Base-by-base conservation (phyloP, 208 protist genomes). In the Leishmania mexicana region DNA sequence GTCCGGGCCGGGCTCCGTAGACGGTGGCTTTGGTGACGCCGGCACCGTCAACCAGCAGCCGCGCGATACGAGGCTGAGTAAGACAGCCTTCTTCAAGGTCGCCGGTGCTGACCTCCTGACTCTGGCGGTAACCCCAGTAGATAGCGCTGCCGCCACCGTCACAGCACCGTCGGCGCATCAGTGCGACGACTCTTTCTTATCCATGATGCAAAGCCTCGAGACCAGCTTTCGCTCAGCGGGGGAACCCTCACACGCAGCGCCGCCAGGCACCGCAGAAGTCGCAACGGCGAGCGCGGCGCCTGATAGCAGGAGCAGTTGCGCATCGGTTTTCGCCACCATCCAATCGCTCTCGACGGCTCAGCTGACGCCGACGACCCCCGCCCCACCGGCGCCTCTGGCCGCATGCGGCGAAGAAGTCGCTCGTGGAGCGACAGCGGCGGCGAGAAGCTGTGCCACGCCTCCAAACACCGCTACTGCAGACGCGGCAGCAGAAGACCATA, bases 181-280 rank as follows among this genome's bases (percentile, higher is more conserved):
- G 49, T 31, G 35, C 49, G 35, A 64, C 35, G 19, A 13, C n/a
- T 11, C 73, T 62, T 40, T n/a, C 21, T 62, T 76, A 17, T 76
- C 73, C 31, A 62, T 24, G 31, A 38, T 68, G 17, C 80, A 78
- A 42, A 79, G 80, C n/a, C 53, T 84, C 24, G 75, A 84, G 54
- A 42, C 24, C 17, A 80, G 67, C 76, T 19, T 84, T 62, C 42
- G 35, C 76, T 54, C 68, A 2, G 15, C 31, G n/a, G 54, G 24
- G 10, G 68, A 80, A 2, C 31, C 0, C 8, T 8, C 35, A 3
- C 64, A 74, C 42, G n/a, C 68, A 53, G 13, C 5, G 35, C 38
- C 35, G 7, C 21, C 21, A 28, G 42, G 24, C 19, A 74, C 68
- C 4, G 24, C 21, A 51, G 68, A 45, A 28, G 21, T 38, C 8